Base-by-base conservation (phyloP, 2,329 filamentous ascomycete genomes). In the Phoma sp. region DNA sequence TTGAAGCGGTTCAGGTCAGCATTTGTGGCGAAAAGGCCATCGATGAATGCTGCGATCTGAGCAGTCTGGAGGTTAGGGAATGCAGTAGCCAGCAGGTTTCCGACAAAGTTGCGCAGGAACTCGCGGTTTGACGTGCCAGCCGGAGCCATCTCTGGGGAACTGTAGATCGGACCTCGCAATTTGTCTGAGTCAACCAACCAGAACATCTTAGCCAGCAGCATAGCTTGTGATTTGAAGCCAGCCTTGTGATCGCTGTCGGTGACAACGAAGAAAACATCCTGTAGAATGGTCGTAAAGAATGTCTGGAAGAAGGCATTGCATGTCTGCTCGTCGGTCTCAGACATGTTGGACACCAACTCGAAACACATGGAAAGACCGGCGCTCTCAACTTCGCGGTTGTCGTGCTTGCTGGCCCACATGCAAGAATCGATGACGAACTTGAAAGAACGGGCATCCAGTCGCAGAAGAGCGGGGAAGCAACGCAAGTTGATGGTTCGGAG, bases 351-450 rank as follows among this genome's bases (percentile, higher is more conserved):
- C 73, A 99, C 93, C 61, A 99, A 83, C 78, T 99, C 95, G 64
- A 96, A 86, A 75, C 93, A 98, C 95, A 99, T 99, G 77, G 93
- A 95, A 57, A 99, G 86, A 57, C 95, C 95, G 35, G 95, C 96
- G 64, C 90, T 91, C 77, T 99, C 95, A 27, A 99, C 95, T 72
- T 97, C 92, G 57, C 95, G 90, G 78, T 99, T 99, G 79, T 99
- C 95, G 77, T 99, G 95, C 82, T 99, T 99, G 81, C 93, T 97
- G n/a, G 96, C 95, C 96, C 95, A 99, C 83, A 98, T 92, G 82
- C 96, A 99, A 32, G 93, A 96, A 76, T 99, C 95, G 64, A 99
- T 98, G 68, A 99, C 93, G 71, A 98, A 96, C 79, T 99, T 99
- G 86, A 99, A 99, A 72, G 97, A 95, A 55, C 91, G 87, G 69